phyloP scores from a whole-genome alignment of 371 early-diverging fungal species.

The Mucor saturninus region DNA sequence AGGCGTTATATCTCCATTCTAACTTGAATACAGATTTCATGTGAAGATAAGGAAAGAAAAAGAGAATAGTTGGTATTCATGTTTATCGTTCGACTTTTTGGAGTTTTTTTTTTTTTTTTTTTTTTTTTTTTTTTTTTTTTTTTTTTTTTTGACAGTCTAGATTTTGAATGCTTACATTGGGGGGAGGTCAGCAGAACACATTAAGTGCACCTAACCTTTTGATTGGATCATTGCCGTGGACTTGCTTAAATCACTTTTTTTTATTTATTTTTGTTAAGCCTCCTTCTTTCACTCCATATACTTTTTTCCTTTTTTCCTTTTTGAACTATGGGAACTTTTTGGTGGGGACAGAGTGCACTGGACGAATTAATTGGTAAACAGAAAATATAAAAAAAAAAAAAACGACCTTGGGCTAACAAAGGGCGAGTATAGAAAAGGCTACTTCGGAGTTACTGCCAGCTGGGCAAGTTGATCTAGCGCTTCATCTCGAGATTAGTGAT shows the following conservation, averaged over 20 bases:
- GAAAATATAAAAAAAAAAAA: no score
- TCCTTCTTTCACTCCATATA: background rate
- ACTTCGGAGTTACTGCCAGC: slow-evolving; percentile 88
- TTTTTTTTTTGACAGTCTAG: no score
- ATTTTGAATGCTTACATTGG: no score
- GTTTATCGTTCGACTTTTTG: background rate
- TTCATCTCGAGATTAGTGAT: slow-evolving; percentile 89
- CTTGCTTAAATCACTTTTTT: slow-evolving; percentile 1
- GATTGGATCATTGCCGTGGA: no score
- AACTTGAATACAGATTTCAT: slow-evolving; percentile 5
- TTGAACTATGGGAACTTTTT: slow-evolving; percentile 22
- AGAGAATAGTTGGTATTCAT: background rate
- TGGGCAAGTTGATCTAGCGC: slow-evolving; percentile 82
- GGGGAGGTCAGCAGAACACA: no score
- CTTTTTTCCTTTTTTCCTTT: background rate
- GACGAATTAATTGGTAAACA: slow-evolving; percentile 60
- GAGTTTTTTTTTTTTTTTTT: no score
- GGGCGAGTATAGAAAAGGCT: slow-evolving; percentile 67
- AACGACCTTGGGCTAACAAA: no score
- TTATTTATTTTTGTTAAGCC: background rate
- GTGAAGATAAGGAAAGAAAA: background rate
- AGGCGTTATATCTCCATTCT: slow-evolving; percentile 36
- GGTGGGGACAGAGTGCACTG: slow-evolving; percentile 48
- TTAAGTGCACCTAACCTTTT: no score
- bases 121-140: no score